phyloP scores from a whole-genome alignment of 495 filamentous ascomycete genomes.

The Hypoxylon intermedium region DNA sequence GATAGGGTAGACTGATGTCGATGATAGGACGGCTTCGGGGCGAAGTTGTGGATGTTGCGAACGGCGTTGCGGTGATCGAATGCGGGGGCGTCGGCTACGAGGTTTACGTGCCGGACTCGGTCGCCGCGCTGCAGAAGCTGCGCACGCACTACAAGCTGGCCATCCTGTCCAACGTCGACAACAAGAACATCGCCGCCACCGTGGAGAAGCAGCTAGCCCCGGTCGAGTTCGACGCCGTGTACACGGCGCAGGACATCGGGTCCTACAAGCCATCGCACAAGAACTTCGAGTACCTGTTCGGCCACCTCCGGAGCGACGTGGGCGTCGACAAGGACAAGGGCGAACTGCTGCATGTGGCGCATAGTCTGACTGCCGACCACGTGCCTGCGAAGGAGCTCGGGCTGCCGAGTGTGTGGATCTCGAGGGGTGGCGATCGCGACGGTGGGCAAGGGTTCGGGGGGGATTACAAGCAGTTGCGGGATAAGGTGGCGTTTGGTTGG shows the following conservation, averaged over 20 bases:
- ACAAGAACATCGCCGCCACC: constrained; percentile 64
- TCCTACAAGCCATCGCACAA: constrained; percentile 72
- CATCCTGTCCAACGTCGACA: constrained; percentile 76
- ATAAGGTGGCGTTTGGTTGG: constrained; percentile 52
- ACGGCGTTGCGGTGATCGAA: no score
- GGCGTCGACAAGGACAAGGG: constrained; percentile 57
- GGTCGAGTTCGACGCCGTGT: constrained; percentile 68
- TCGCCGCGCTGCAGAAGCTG: constrained; percentile 64
- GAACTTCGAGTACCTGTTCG: constrained; percentile 74
- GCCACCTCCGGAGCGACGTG: constrained; percentile 60
- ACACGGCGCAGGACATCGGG: constrained; percentile 78
- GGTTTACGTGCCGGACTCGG: constrained; percentile 72
- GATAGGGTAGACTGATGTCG: no score
- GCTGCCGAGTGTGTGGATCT: constrained; percentile 74
- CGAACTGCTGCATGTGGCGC: constrained; percentile 71
- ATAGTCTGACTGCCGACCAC: constrained; percentile 76
- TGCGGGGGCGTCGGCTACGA: constrained; percentile 63
- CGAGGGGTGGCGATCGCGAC: constrained; percentile 57
- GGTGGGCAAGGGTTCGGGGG: constrained; percentile 54
- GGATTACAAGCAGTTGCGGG: constrained; percentile 46
- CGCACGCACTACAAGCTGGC: constrained; percentile 68
- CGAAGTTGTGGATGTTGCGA: no score
- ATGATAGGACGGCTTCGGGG: no score
- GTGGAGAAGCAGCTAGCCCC: constrained; percentile 51
- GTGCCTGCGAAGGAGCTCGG: constrained; percentile 68